A percentile compares a stretch with the other conserved stretches of the same genome.
Evolutionary conservation across 352 stramenopile genomes (phyloP).

Genomic region (Globisporangium recalcitrans): DNA sequence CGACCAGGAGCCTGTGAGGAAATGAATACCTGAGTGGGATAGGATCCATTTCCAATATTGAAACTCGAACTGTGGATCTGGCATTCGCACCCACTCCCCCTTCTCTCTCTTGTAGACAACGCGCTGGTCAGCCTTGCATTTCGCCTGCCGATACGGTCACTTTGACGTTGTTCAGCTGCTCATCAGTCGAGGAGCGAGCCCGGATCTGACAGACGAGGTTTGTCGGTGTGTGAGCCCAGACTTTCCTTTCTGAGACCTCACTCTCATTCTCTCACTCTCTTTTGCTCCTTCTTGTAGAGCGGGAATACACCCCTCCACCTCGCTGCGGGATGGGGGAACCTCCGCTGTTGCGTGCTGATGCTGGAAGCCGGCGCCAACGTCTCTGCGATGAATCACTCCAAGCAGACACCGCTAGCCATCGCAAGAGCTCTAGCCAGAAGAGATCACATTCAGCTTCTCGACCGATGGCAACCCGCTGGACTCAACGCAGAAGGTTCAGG

Average conservation of each 20-base stretch:
- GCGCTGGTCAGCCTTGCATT: conserved; percentile 58
- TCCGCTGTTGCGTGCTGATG: conserved; percentile 47
- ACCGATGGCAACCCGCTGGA: conserved; percentile 44
- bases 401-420: conserved; percentile 39
- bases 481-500: conserved; percentile 33
- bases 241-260: too few species aligned
- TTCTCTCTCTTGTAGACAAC: conserved; percentile 25
- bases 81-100: neutral
- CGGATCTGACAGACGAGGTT: conserved; percentile 45
- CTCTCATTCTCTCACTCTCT: neutral
- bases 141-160: conserved; percentile 50
- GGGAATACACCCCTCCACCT: conserved; percentile 69
- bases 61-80: neutral
- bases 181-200: conserved; percentile 36
- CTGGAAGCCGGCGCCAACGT: conserved; percentile 43
- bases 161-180: conserved; percentile 42
- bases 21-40: neutral
- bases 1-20: conserved; percentile 44
- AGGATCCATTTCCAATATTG: neutral
- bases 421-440: conserved; percentile 28
- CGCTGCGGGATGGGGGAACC: conserved; percentile 59
- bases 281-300: conserved; percentile 24
- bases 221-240: too few species aligned
- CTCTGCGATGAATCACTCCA: conserved; percentile 22
- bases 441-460: conserved; percentile 35